Base-by-base conservation (phyloP, 495 filamentous ascomycete species). In the Aspergillus ostianus region DNA sequence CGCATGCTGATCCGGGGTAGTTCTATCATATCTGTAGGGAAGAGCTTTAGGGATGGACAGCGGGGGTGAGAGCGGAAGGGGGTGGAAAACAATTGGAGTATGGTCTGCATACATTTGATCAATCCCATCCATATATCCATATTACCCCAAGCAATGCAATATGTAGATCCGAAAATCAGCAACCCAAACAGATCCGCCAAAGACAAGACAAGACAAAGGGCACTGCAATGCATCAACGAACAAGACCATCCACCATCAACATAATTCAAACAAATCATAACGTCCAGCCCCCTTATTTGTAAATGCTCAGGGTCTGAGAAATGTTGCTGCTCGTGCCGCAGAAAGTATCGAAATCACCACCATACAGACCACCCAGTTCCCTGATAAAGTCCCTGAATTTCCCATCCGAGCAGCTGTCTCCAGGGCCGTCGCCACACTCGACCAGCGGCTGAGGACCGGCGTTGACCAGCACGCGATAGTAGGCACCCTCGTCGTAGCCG, bases 391-490 rank as follows among this genome's bases (percentile, higher is more conserved):
- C 50, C 36, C 32, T 32, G 47, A 67, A 66, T 15, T 53, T 26
- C 12, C 51, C 29, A 2, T 30, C 44, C 2, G 62, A 61, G 21
- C 66, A 68, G 49, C 63, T 68, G 45, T 58, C 63, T 21, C 66
- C 63, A 7, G 66, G 66, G 18, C 66, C 66, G 51, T 65, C 66
- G 19, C 56, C 61, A 54, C 66, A 66, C 20, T 59, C 61, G 1
- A 60, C 56, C 48, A 68, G 46, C 5, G 66, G 66, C 66, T 64
- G 60, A 12, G 63, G 63, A 10, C 58, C 56, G n/a, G 51, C 55
- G 55, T 68, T 68, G 18, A 64, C 60, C 58, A 68, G 52, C 8
- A 68, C 50, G 1, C 66, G 63, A 32, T 64, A 68, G 53, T 68
- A 68, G 23, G 57, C 58, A 4, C 63, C 63, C 8, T 64, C 48